Evolutionary conservation across 176 grass and related monocot genomes (phyloP).

Genomic region (Phragmites australis): DNA sequence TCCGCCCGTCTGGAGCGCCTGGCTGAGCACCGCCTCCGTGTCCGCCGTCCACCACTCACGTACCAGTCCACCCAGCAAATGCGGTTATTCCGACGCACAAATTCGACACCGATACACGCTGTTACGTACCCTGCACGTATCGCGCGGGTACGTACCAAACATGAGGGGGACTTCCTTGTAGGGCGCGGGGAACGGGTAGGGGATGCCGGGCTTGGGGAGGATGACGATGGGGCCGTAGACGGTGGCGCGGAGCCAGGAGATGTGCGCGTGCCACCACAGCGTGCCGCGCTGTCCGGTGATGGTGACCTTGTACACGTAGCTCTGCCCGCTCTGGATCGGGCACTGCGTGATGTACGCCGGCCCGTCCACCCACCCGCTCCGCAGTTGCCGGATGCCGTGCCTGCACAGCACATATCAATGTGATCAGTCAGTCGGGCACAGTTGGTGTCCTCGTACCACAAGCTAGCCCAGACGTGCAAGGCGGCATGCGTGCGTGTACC

Average conservation of each 20-base stretch:
- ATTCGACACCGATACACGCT: too few relatives aligned
- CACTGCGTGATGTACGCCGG: slow-evolving; percentile 89
- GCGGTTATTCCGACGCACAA: too few relatives aligned
- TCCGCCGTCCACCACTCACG: slow-evolving; percentile 78
- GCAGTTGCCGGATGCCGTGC: slow-evolving; percentile 77
- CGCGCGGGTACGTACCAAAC: too few relatives aligned
- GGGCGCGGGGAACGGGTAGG: slow-evolving; percentile 68
- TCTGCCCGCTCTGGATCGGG: slow-evolving; percentile 68
- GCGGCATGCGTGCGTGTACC: slow-evolving; percentile 10
- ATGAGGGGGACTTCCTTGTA: slow-evolving; percentile 66
- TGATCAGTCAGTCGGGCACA: background rate
- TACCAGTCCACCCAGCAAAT: too few relatives aligned
- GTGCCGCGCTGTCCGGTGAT: slow-evolving; percentile 77
- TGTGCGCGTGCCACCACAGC: slow-evolving; percentile 91
- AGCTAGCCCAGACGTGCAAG: background rate
- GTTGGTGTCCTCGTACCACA: background rate
- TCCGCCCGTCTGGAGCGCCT: slow-evolving; percentile 54
- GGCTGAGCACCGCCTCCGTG: slow-evolving; percentile 65
- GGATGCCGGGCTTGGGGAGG: slow-evolving; percentile 60
- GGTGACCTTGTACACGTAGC: slow-evolving; percentile 87
- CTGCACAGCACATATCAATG: too few relatives aligned
- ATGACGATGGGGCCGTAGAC: slow-evolving; percentile 71
- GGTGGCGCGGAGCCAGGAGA: slow-evolving; percentile 79
- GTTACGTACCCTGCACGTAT: too few relatives aligned
- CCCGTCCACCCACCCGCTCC: slow-evolving; percentile 80